A percentile compares a stretch with the other conserved stretches of the same genome.
Conservation (phyloP, 2,329 filamentous ascomycete species). For the Didymosphaeria variabile region DNA sequence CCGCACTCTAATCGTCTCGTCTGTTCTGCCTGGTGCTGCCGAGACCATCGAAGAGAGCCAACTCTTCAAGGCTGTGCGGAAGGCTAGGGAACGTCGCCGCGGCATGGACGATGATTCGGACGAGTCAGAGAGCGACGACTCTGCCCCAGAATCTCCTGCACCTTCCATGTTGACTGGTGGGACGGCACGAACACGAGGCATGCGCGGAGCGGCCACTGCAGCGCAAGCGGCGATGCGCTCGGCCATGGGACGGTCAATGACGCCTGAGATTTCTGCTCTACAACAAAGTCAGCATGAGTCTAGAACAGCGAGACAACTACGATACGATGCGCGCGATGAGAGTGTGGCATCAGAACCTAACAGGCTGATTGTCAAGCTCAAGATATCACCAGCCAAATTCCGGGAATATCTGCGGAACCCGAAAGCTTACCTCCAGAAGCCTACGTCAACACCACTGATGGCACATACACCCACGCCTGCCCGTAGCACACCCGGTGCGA, state of each 20-base stretch:
- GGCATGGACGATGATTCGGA: constrained; percentile 80
- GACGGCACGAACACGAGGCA: constrained; percentile 84
- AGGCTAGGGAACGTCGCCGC: constrained; percentile 63
- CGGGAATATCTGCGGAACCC: constrained; percentile 69
- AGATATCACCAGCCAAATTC: constrained; percentile 75
- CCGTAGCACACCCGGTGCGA: constrained; percentile 60
- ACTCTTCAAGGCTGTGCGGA: constrained; percentile 73
- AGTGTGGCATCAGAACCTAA: constrained; percentile 71
- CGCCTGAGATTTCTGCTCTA: constrained; percentile 75
- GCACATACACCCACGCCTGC: constrained; percentile 58
- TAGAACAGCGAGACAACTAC: constrained; percentile 68
- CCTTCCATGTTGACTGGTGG: constrained; percentile 73
- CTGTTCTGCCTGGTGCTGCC: constrained; percentile 88
- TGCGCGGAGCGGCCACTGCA: constrained; percentile 86
- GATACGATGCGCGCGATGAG: constrained; percentile 77
- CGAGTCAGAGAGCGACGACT: constrained; percentile 91
- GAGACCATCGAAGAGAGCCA: constrained; percentile 82
- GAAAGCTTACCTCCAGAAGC: constrained; percentile 52
- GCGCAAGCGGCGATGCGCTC: constrained; percentile 87
- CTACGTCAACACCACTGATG: constrained; percentile 55
- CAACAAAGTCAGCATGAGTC: constrained; percentile 73
- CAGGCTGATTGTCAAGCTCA: constrained; percentile 75
- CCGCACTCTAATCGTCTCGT: constrained; percentile 89
- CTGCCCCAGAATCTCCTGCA: constrained; percentile 84
- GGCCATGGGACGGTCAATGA: constrained; percentile 81